phyloP scores from a whole-genome alignment of 1,139 yeast genomes.

The Barnettozyma hawaiiensis region DNA sequence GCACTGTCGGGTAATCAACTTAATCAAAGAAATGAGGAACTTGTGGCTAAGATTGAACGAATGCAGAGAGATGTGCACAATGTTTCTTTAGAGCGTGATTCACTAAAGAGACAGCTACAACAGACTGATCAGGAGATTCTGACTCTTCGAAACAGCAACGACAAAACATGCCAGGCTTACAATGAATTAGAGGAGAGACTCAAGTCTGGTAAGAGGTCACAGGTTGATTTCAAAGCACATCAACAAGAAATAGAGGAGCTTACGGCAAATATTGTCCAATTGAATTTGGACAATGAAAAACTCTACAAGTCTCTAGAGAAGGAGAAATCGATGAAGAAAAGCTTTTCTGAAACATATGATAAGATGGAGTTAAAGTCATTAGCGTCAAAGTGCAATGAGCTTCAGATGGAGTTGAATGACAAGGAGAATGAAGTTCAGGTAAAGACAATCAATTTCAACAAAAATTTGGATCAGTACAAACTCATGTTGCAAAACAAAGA shows the following conservation, averaged over 20 bases:
- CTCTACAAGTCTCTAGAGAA: conserved; percentile 16
- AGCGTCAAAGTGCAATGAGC: conserved; percentile 20
- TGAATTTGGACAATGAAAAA: conserved; percentile 20
- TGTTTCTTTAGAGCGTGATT: conserved; percentile 17
- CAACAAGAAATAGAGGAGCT: conserved; percentile 17
- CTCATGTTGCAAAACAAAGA: conserved; percentile 32
- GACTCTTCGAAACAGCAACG: conserved; percentile 20
- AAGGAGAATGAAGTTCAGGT: conserved; percentile 15
- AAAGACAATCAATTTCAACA: conserved; percentile 11
- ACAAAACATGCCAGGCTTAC: conserved; percentile 18
- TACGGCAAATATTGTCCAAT: conserved; percentile 18
- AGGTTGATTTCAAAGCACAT: conserved; percentile 8
- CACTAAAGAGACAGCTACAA: conserved; percentile 18
- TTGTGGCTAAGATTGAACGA: not conserved
- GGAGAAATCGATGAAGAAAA: conserved; percentile 13
- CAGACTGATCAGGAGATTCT: conserved; percentile 21
- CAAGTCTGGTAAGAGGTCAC: conserved; percentile 2
- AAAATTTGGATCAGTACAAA: conserved; percentile 29
- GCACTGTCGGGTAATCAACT: conserved; percentile 8
- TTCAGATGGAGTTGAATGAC: conserved; percentile 20
- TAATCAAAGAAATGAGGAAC: conserved; percentile 2
- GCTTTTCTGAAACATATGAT: conserved; percentile 16
- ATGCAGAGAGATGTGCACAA: conserved; percentile 20
- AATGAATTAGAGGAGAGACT: conserved; percentile 14
- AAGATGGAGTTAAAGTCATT: conserved; percentile 21